Evolutionary conservation across 495 filamentous ascomycete species (phyloP).

Genomic region (Aspergillus nanangensis): DNA sequence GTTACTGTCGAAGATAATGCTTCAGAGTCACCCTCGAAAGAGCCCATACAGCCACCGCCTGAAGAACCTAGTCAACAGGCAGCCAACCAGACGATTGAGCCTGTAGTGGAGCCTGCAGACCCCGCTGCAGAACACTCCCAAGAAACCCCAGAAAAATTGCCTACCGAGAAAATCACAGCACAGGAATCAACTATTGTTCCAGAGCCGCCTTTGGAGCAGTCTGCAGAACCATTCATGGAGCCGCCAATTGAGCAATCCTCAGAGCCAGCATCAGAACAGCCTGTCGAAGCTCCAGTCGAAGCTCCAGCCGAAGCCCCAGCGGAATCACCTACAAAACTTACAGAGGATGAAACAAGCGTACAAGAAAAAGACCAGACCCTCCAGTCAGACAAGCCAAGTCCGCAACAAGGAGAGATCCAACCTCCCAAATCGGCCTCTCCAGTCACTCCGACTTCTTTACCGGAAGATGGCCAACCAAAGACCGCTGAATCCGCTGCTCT

Average conservation of each 20-base stretch:
- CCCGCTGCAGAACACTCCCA: slow-evolving; percentile 4
- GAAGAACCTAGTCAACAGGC: not conserved
- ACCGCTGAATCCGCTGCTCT: no score
- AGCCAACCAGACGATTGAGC: not conserved
- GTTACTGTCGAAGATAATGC: not conserved
- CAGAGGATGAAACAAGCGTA: no score
- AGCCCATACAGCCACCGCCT: not conserved
- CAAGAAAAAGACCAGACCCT: no score
- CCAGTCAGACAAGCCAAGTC: no score
- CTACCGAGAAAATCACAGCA: not conserved
- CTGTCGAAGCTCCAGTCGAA: no score
- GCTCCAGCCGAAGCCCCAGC: no score
- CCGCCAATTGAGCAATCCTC: slow-evolving; percentile 1
- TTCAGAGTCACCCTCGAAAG: not conserved
- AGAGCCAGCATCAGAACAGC: not conserved
- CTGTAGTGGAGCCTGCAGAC: not conserved
- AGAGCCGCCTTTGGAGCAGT: not conserved
- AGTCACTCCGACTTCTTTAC: no score
- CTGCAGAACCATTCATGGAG: not conserved
- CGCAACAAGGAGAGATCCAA: no score
- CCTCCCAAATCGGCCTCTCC: no score
- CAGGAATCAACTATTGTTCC: not conserved
- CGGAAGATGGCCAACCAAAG: no score
- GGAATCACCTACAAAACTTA: no score
- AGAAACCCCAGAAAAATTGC: slow-evolving; percentile 2